A percentile compares a stretch with the other conserved stretches of the same genome.
These are phyloP conservation scores for Beta corolliflora DNA, from an alignment of 179 eudicot genomes.

Conservation along the genomic window DNA sequence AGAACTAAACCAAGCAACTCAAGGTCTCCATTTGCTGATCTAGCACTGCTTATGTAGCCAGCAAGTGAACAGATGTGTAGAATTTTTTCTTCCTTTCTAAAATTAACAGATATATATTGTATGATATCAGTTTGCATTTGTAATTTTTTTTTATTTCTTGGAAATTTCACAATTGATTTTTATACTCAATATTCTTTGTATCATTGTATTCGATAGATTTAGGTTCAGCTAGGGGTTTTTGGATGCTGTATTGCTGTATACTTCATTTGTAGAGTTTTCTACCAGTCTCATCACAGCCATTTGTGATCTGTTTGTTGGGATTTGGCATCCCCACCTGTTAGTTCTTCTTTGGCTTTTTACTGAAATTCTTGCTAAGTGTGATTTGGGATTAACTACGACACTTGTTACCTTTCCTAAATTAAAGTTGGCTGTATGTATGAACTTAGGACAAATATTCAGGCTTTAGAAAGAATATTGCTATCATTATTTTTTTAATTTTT, in stretches of 20 bases:
- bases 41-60: constrained; percentile 32
- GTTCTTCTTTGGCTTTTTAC: not conserved
- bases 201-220: not conserved
- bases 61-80: constrained; percentile 1
- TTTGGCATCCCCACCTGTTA: not conserved
- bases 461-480: too few species aligned
- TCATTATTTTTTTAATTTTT: too few species aligned
- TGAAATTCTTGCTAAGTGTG: not conserved
- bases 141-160: not conserved
- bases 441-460: too few species aligned
- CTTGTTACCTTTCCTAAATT: not conserved
- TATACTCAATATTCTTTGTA: constrained; percentile 2
- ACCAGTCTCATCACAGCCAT: not conserved
- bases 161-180: not conserved
- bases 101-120: constrained; percentile 18
- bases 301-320: not conserved
- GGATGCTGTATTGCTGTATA: not conserved
- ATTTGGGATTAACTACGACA: too few species aligned
- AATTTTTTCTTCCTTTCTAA: not conserved
- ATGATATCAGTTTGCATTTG: constrained; percentile 8
- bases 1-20: constrained; percentile 27
- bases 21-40: constrained; percentile 35
- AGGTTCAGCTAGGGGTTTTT: not conserved
- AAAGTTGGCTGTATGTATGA: too few species aligned
- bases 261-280: not conserved